phyloP scores from a whole-genome alignment of 768 basidiomycete species.

The Suillus cothurnatus region DNA sequence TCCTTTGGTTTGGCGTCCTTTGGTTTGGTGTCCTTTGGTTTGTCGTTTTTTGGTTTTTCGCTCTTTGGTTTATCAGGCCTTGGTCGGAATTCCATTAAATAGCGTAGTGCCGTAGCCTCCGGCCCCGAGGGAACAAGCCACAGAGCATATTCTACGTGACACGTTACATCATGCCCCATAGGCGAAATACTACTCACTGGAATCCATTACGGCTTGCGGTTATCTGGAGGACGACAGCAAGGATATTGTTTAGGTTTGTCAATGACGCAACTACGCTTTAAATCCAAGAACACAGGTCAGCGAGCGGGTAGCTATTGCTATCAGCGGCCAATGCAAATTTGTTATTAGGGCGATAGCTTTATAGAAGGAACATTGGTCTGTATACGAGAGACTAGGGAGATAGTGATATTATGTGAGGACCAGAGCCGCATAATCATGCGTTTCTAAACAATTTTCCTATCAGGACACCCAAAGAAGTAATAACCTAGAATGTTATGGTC shows the following conservation, averaged over 20 bases:
- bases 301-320: neutral
- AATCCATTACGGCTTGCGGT: neutral
- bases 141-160: neutral
- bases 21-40: neutral
- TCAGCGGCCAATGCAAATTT: neutral
- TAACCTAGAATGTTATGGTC: neutral
- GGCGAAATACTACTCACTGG: neutral
- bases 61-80: neutral
- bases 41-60: neutral
- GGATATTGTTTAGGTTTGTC: neutral
- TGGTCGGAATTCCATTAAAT: neutral
- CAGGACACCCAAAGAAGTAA: neutral
- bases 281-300: neutral
- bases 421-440: neutral
- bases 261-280: neutral
- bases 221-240: neutral
- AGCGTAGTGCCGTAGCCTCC: neutral
- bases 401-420: neutral
- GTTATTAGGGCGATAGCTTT: neutral
- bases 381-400: neutral
- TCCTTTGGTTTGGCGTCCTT: neutral
- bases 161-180: neutral
- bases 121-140: constrained; percentile 3
- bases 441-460: neutral
- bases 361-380: neutral